Evolutionary conservation across 805 yeast species (phyloP).

Genomic region (Vanderwaltozyma tropicalis): DNA sequence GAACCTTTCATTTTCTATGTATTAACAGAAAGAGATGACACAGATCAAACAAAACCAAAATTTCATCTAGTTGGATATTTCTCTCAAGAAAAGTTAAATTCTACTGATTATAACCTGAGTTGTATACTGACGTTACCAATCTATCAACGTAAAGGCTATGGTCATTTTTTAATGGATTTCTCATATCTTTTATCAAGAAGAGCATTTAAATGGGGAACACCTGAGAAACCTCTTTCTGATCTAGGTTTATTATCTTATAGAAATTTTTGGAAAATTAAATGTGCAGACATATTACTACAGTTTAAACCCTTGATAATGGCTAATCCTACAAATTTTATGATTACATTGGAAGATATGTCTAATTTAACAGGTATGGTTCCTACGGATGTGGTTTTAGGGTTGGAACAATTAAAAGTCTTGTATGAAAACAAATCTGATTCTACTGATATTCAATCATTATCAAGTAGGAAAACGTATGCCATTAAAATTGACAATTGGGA

Average conservation of each 20-base stretch:
- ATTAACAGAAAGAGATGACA: conserved; percentile 53
- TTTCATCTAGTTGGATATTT: conserved; percentile 91
- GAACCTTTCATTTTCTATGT: conserved; percentile 91
- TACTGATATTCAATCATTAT: conserved; percentile 27
- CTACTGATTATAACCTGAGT: conserved; percentile 72
- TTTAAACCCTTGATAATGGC: conserved; percentile 4
- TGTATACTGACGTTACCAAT: conserved; percentile 87
- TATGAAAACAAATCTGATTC: conserved; percentile 37
- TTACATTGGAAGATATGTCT: conserved; percentile 54
- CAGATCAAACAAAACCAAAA: conserved; percentile 16
- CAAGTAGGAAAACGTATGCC: conserved; percentile 35
- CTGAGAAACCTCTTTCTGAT: conserved; percentile 88
- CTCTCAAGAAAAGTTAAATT: conserved; percentile 70
- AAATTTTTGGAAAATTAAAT: conserved; percentile 69
- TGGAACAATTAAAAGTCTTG: conserved; percentile 66
- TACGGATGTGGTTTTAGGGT: conserved; percentile 77
- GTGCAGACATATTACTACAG: conserved; percentile 34
- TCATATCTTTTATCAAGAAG: conserved; percentile 68
- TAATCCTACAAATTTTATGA: conserved; percentile 2
- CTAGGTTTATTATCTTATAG: conserved; percentile 78
- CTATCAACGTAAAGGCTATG: conserved; percentile 82
- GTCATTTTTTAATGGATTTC: conserved; percentile 78
- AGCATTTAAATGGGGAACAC: conserved; percentile 77
- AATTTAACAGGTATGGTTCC: conserved; percentile 74
- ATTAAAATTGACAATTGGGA: conserved; percentile 39